These are phyloP conservation scores for Wickerhamiella musiphila DNA, from an alignment of 805 yeast species.

Conservation along the genomic window DNA sequence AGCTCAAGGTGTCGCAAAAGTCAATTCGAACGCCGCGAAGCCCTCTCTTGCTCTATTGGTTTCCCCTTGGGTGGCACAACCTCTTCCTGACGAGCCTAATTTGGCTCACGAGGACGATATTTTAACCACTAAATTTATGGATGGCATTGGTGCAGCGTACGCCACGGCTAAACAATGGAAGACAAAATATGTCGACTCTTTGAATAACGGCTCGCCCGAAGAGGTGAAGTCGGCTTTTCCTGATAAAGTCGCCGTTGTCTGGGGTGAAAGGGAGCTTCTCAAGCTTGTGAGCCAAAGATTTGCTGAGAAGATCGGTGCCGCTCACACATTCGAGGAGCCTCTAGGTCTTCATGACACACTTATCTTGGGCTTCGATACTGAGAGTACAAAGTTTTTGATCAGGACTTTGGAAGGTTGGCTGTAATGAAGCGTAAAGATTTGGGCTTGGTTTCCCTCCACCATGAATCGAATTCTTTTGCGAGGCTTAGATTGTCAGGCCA, in stretches of 20 bases:
- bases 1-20: neutral
- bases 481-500: no score
- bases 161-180: neutral
- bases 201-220: neutral
- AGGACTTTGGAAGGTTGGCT: no score
- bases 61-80: neutral
- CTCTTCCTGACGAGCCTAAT: no score
- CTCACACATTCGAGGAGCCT: constrained; percentile 2
- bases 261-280: constrained; percentile 6
- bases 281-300: constrained; percentile 2
- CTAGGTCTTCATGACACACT: constrained; percentile 7
- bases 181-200: neutral
- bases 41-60: no score
- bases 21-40: no score
- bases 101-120: neutral
- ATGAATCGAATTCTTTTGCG: no score
- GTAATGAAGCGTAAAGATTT: no score
- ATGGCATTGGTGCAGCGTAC: neutral
- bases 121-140: neutral
- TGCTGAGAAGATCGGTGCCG: neutral
- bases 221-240: constrained; percentile 4
- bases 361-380: no score
- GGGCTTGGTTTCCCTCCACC: no score
- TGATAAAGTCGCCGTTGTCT: constrained; percentile 1
- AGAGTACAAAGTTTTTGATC: no score